Evolutionary conservation across 2,329 filamentous ascomycete species (phyloP).

Genomic region (Calycina marina): DNA sequence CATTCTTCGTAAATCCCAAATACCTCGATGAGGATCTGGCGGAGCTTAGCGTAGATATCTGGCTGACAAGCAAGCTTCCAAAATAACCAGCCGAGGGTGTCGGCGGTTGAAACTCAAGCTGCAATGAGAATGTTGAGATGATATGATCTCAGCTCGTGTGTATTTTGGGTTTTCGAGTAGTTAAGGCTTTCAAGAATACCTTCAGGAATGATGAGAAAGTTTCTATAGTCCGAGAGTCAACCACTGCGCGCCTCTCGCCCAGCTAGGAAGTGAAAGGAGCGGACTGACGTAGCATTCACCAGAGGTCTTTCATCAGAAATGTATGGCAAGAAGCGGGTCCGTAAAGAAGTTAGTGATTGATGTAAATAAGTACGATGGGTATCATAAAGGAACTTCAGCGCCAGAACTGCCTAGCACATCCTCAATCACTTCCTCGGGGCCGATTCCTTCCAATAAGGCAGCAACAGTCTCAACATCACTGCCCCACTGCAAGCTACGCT

Average conservation of each 20-base stretch:
- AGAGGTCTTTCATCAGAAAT: too few species aligned
- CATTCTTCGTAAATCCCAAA: conserved; percentile 45
- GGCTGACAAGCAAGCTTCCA: conserved; percentile 70
- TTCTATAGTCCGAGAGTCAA: too few species aligned
- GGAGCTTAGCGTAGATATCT: conserved; percentile 48
- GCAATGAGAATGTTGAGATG: conserved; percentile 58
- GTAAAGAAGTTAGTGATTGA: too few species aligned
- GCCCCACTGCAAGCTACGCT: conserved; percentile 88
- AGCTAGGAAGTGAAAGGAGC: too few species aligned
- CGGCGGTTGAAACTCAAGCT: conserved; percentile 76
- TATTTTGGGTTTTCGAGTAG: neutral
- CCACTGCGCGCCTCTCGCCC: too few species aligned
- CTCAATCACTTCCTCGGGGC: conserved; percentile 48
- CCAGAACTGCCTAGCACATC: conserved; percentile 38
- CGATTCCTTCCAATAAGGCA: conserved; percentile 46
- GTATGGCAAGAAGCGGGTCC: too few species aligned
- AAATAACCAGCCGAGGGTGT: conserved; percentile 64
- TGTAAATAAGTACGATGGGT: neutral
- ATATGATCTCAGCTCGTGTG: neutral
- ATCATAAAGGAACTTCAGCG: conserved; percentile 38
- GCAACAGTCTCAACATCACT: conserved; percentile 60
- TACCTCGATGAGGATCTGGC: conserved; percentile 51
- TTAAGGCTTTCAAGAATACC: neutral
- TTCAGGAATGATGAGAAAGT: too few species aligned
- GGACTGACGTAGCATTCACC: too few species aligned